Base-by-base conservation (phyloP, 257 asterid species). In the Anisodus tanguticus region DNA sequence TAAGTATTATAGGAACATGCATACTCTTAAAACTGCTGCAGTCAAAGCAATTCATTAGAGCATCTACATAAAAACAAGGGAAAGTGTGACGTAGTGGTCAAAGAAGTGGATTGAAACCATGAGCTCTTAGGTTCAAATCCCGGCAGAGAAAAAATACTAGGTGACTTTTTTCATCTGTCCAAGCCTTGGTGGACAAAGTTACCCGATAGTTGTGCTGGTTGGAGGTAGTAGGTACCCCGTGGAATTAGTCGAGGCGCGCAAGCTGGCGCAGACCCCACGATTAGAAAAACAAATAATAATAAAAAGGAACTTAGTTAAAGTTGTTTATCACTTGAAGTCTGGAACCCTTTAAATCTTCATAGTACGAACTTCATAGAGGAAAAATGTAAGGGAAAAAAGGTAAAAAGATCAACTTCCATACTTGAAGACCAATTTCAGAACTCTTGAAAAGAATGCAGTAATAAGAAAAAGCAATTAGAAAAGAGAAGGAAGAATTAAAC, bases 241-340 rank as follows among this genome's bases (percentile, higher is more conserved):
- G 54, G 54, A 69, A 41, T 16, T 69, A 10, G 11, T 69, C 8
- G 15, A 69, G 78, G 78, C 39, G 2, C 10, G 15, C 35, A 69
- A 39, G 78, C 3, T 69, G 78, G 53, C 26, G 15, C 4, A 69
- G 3, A 69, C 4, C 15, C 78, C 15, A 8, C 26, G 41, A 39
- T 16, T 69, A 39, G 15, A 11, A 31, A 31, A 31, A 31, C 35
- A 31, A 8, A 69, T 22, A 76, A 13, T 51, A 76, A 51, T 16
- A 69, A 74, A 45, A 74, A 76, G 81, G 81, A 76, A 26, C 63
- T 76, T 51, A 9, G 45, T 49, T 74, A 22, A 74, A 53, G 63
- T 51, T 7, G 63, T 35, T 76, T 22, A 7, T 11, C 26, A 51
- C 81, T 11, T 26, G 26, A 31, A 76, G 15, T 12, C 8, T 26